Evolutionary conservation across 2,329 filamentous ascomycete genomes (phyloP).

Genomic region (Thielaviopsis ethacetica): DNA sequence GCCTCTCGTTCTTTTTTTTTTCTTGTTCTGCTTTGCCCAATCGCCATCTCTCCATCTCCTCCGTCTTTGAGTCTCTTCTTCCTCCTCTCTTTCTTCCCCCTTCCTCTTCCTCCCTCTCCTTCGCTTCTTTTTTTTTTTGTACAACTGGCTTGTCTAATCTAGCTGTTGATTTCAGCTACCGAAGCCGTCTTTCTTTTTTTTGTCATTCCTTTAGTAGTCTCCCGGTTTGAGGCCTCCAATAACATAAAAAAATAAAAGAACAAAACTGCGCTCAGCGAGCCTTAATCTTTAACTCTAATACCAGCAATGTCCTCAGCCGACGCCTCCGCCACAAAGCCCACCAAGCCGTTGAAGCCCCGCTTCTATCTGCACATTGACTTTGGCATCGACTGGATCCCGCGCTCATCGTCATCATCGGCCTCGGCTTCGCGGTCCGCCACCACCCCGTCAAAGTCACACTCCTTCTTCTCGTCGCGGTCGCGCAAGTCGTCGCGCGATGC

Average conservation of each 20-base stretch:
- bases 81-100: not conserved
- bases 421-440: slow-evolving; percentile 33
- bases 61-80: no score
- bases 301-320: not conserved
- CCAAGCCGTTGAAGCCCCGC: slow-evolving; percentile 17
- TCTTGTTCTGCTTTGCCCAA: not conserved
- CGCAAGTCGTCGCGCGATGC: slow-evolving; percentile 1
- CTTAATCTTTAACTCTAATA: not conserved
- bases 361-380: slow-evolving; percentile 36
- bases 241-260: not conserved
- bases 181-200: not conserved
- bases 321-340: slow-evolving; percentile 5
- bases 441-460: slow-evolving; percentile 13
- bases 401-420: slow-evolving; percentile 6
- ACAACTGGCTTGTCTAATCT: not conserved
- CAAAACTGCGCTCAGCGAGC: not conserved
- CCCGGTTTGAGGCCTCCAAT: not conserved
- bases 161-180: no score
- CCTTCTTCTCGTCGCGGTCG: slow-evolving; percentile 1
- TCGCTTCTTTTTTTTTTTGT: not conserved
- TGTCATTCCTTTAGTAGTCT: not conserved
- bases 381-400: slow-evolving; percentile 32
- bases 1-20: not conserved
- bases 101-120: not conserved
- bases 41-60: no score